phyloP scores from a whole-genome alignment of 805 yeast species.

The Lipomyces oligophaga region DNA sequence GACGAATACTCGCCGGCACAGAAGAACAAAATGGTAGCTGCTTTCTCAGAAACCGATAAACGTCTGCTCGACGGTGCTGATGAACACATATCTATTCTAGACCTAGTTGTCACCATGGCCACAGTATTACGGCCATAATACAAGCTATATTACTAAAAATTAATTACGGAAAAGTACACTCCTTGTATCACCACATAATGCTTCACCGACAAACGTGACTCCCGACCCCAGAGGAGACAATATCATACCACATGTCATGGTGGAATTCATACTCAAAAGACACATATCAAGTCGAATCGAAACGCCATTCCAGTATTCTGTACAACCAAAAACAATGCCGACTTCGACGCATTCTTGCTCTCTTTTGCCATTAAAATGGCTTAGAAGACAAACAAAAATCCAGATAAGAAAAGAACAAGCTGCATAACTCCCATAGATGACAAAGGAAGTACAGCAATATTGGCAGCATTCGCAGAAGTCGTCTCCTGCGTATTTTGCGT shows the following conservation, averaged over 20 bases:
- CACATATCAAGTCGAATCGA: too few relatives aligned
- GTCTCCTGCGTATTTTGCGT: slow-evolving; percentile 5
- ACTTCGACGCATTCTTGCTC: background rate
- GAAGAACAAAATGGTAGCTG: slow-evolving; percentile 61
- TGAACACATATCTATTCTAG: slow-evolving; percentile 77
- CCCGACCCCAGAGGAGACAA: too few relatives aligned
- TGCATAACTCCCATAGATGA: too few relatives aligned
- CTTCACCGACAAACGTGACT: too few relatives aligned
- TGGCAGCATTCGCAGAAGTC: too few relatives aligned
- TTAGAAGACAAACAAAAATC: slow-evolving; percentile 13
- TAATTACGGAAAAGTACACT: background rate
- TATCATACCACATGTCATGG: too few relatives aligned
- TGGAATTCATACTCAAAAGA: too few relatives aligned
- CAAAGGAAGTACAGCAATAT: too few relatives aligned
- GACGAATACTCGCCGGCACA: slow-evolving; percentile 48
- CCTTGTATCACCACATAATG: too few relatives aligned
- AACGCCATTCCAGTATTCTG: too few relatives aligned
- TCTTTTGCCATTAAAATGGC: background rate
- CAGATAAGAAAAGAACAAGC: slow-evolving; percentile 6
- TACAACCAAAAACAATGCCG: background rate
- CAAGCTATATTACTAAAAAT: background rate
- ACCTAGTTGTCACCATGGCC: slow-evolving; percentile 34
- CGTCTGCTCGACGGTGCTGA: slow-evolving; percentile 80
- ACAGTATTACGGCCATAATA: slow-evolving; percentile 1
- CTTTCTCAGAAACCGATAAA: slow-evolving; percentile 71